phyloP scores from a whole-genome alignment of 345 rosid species.

The Eucalyptus tenuipes region DNA sequence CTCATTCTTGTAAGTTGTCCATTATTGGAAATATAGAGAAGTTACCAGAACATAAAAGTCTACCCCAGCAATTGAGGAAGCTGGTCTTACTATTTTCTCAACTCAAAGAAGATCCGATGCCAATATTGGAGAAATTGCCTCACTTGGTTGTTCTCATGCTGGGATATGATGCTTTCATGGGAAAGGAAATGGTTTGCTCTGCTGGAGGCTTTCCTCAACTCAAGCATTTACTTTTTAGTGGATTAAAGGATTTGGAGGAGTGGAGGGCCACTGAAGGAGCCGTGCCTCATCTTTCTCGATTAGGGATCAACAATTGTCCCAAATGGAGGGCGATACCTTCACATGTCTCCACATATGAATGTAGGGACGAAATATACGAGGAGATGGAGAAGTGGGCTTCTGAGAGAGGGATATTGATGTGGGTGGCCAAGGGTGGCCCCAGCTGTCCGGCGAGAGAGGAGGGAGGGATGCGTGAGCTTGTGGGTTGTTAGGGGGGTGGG shows the following conservation, averaged over 20 bases:
- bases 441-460: no score
- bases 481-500: no score
- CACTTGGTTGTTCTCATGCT: conserved; percentile 7
- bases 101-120: conserved; percentile 27
- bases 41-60: no score
- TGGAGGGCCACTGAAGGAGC: conserved; percentile 26
- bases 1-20: fast-evolving
- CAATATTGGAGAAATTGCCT: conserved; percentile 25
- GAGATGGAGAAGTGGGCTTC: fast-evolving
- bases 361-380: fast-evolving
- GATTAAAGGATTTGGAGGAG: conserved; percentile 2
- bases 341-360: no score
- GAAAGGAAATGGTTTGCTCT: conserved; percentile 14
- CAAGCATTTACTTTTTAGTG: neutral
- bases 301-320: conserved; percentile 8
- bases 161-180: neutral
- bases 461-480: no score
- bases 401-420: no score
- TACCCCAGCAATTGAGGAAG: no score
- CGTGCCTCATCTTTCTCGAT: conserved; percentile 12
- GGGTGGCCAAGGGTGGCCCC: no score
- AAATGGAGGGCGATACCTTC: neutral
- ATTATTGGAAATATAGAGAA: fast-evolving
- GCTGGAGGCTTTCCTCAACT: conserved; percentile 16
- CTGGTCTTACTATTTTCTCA: fast-evolving